Conservation (phyloP, 225 moss, liverwort and hornwort species). For the Lunularia cruciata region DNA sequence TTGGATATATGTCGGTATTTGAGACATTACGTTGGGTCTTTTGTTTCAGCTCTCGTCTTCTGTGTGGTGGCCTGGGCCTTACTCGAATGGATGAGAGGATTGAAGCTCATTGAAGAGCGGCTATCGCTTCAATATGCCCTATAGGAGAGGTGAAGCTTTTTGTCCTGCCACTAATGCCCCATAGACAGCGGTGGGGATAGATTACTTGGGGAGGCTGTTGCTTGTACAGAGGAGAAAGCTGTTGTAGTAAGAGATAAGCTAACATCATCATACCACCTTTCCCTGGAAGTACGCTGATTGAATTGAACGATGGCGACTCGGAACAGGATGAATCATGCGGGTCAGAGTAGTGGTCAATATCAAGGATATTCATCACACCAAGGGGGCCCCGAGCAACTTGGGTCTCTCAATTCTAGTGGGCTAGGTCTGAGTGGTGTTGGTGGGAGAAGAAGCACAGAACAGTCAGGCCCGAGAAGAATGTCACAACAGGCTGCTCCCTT, state of each 20-base stretch:
- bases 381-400: slow-evolving; percentile 15
- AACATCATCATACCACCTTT: slow-evolving; percentile 16
- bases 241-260: neutral
- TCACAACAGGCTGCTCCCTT: slow-evolving; percentile 15
- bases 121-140: slow-evolving; percentile 6
- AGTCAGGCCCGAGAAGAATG: slow-evolving; percentile 25
- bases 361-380: slow-evolving; percentile 30
- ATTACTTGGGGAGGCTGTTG: neutral
- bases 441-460: slow-evolving; percentile 27
- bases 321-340: slow-evolving; percentile 29
- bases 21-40: slow-evolving; percentile 12
- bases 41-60: slow-evolving; percentile 18
- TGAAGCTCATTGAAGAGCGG: slow-evolving; percentile 10
- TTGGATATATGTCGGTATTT: neutral
- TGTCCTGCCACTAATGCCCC: neutral
- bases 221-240: slow-evolving; percentile 9
- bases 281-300: neutral
- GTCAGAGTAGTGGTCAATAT: slow-evolving; percentile 15
- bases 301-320: slow-evolving; percentile 27
- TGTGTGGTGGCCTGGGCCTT: slow-evolving; percentile 14
- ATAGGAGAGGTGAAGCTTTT: slow-evolving; percentile 8
- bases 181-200: neutral
- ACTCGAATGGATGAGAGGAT: slow-evolving; percentile 6
- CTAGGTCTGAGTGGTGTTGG: slow-evolving; percentile 14
- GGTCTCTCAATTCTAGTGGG: slow-evolving; percentile 10